Percentiles rank a stretch among this genome's conserved stretches.
These are phyloP conservation scores for Curvularia sp. DNA, from an alignment of 2,329 filamentous ascomycete species.

Conservation along the genomic window DNA sequence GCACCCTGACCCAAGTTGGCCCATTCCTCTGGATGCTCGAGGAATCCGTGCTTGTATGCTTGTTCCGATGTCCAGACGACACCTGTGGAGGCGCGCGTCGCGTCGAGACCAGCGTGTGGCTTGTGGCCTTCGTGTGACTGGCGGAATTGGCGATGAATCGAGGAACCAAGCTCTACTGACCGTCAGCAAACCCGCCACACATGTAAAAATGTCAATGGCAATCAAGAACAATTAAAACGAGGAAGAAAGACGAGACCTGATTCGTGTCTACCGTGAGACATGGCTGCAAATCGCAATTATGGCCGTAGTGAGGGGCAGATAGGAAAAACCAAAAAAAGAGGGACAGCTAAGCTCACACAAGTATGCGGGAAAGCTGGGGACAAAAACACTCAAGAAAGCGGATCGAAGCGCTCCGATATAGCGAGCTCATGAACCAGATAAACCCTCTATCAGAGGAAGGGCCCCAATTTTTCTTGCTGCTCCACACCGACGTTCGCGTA, in stretches of 20 bases:
- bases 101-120: slow-evolving; percentile 88
- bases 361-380: neutral
- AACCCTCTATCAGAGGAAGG: neutral
- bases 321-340: slow-evolving; percentile 1
- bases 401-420: neutral
- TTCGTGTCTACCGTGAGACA: slow-evolving; percentile 15
- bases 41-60: slow-evolving; percentile 86
- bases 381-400: neutral
- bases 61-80: slow-evolving; percentile 93
- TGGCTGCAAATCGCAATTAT: neutral
- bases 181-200: slow-evolving; percentile 1
- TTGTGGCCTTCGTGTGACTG: slow-evolving; percentile 89
- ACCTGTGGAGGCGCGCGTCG: slow-evolving; percentile 85
- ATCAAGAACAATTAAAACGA: neutral
- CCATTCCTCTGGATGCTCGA: slow-evolving; percentile 82
- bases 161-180: slow-evolving; percentile 74
- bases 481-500: slow-evolving; percentile 3
- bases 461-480: neutral
- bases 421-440: neutral
- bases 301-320: neutral
- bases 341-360: neutral
- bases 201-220: neutral
- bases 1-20: slow-evolving; percentile 94
- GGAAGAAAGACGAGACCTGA: slow-evolving; percentile 11
- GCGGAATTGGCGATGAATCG: slow-evolving; percentile 88